A percentile compares a stretch with the other conserved stretches of the same genome.
Evolutionary conservation across 2,329 filamentous ascomycete genomes (phyloP).

Genomic region (Cadophora malorum): DNA sequence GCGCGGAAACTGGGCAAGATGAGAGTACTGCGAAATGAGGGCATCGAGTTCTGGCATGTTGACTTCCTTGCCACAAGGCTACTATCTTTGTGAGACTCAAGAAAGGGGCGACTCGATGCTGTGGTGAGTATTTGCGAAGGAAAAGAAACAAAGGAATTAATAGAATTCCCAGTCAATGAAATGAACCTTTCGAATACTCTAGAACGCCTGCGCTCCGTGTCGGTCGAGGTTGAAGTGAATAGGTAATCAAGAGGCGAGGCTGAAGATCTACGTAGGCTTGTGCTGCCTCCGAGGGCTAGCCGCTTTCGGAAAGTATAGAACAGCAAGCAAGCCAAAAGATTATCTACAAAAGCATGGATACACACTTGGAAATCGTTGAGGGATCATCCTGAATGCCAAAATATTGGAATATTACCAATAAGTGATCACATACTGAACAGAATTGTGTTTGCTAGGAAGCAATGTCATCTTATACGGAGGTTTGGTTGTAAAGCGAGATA

Average conservation of each 20-base stretch:
- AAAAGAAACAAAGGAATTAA: neutral
- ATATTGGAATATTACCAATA: too few species aligned
- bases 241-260: conserved; percentile 28
- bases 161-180: neutral
- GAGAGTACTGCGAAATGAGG: conserved; percentile 56
- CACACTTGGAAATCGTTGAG: too few species aligned
- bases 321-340: neutral
- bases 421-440: too few species aligned
- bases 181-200: conserved; percentile 21
- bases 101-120: neutral
- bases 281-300: conserved; percentile 22
- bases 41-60: conserved; percentile 48
- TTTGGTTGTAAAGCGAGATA: too few species aligned
- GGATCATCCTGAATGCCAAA: too few species aligned
- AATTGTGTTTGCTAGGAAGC: too few species aligned
- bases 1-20: conserved; percentile 55
- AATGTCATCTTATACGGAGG: too few species aligned
- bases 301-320: neutral
- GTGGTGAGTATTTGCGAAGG: neutral
- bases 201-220: conserved; percentile 27
- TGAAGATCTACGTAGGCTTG: conserved; percentile 20
- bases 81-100: neutral
- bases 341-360: too few species aligned
- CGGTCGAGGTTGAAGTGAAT: conserved; percentile 12
- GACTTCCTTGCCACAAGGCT: conserved; percentile 15